These are phyloP conservation scores for Suillus placidus DNA, from an alignment of 768 basidiomycete genomes.

Conservation along the genomic window DNA sequence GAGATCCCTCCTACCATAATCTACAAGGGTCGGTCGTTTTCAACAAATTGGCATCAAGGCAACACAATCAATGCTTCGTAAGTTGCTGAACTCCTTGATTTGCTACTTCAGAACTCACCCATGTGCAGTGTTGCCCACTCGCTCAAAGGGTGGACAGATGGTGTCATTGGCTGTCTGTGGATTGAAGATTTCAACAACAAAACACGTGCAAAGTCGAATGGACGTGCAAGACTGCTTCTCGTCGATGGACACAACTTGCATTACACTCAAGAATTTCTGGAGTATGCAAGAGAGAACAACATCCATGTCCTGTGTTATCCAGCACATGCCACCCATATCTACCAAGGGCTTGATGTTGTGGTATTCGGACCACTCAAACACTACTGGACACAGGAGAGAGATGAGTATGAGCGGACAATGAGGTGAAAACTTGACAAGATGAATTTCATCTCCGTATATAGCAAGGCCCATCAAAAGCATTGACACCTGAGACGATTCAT, in stretches of 20 bases:
- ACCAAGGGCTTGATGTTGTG: constrained; percentile 46
- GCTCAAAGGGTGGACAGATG: constrained; percentile 29
- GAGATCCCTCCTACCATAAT: constrained; percentile 17
- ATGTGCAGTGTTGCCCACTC: constrained; percentile 16
- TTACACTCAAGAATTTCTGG: constrained; percentile 25
- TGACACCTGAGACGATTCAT: constrained; percentile 31
- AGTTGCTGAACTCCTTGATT: not conserved
- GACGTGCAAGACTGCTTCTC: constrained; percentile 32
- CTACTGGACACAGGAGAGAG: constrained; percentile 21
- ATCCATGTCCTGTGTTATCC: constrained; percentile 48
- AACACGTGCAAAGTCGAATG: constrained; percentile 28
- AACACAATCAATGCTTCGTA: constrained; percentile 6
- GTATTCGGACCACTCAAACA: constrained; percentile 36
- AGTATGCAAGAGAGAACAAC: constrained; percentile 31
- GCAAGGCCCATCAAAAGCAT: constrained; percentile 14
- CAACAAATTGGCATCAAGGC: constrained; percentile 16
- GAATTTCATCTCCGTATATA: constrained; percentile 20
- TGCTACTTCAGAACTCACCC: too few relatives aligned
- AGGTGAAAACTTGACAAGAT: constrained; percentile 5
- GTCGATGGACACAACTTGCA: constrained; percentile 18
- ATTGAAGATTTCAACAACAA: constrained; percentile 34
- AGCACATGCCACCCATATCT: constrained; percentile 47
- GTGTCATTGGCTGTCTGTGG: constrained; percentile 27
- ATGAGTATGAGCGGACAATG: not conserved
- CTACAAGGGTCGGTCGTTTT: constrained; percentile 15